A percentile compares a stretch with the other conserved stretches of the same genome.
These are phyloP conservation scores for Nemania bipapillata DNA, from an alignment of 2,329 filamentous ascomycete species.

Conservation along the genomic window DNA sequence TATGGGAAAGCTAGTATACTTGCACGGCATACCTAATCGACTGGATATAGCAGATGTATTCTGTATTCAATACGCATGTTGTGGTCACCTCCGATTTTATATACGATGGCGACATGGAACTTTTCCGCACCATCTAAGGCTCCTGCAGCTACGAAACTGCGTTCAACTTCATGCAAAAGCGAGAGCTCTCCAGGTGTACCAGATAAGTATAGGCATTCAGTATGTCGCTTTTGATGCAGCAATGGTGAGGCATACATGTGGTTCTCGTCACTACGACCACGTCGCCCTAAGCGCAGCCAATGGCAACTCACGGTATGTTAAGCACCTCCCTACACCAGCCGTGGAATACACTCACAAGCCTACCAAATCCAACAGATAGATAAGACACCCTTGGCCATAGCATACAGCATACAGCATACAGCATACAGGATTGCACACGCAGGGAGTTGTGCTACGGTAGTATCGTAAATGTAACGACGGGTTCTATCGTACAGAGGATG, in stretches of 20 bases:
- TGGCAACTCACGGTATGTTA: background rate
- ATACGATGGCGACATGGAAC: constrained; percentile 11
- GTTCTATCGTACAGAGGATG: constrained; percentile 31
- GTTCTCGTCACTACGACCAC: constrained; percentile 3
- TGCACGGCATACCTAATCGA: background rate
- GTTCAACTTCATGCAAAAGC: background rate
- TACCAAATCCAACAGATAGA: constrained; percentile 14
- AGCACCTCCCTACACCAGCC: constrained; percentile 13
- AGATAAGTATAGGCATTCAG: background rate
- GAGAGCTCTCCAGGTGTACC: background rate
- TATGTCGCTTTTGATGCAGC: constrained; percentile 5
- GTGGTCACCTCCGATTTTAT: constrained; percentile 3
- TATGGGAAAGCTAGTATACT: too few relatives aligned
- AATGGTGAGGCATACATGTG: constrained; percentile 12
- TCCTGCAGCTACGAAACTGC: constrained; percentile 10
- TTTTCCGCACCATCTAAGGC: background rate
- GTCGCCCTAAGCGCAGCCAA: constrained; percentile 19
- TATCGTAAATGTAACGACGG: constrained; percentile 27
- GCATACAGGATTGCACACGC: background rate
- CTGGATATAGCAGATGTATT: background rate
- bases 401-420: background rate
- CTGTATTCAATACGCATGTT: background rate
- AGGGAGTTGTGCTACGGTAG: background rate
- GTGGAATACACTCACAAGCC: constrained; percentile 6
- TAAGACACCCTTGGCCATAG: constrained; percentile 18